phyloP scores from a whole-genome alignment of 768 basidiomycete genomes.

The Calvatia gigantea region DNA sequence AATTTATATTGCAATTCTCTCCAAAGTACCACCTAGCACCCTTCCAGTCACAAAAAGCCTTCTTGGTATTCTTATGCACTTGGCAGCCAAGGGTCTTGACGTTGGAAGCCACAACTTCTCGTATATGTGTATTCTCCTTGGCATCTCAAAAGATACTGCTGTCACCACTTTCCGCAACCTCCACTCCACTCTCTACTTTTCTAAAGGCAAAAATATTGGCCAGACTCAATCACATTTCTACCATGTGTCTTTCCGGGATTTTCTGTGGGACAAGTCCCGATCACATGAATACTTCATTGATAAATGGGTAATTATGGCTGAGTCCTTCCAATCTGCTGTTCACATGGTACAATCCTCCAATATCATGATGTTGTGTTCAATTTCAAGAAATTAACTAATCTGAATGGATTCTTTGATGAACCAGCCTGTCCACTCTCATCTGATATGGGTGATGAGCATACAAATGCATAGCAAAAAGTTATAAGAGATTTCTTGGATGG shows the following conservation, averaged over 20 bases:
- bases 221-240: not conserved
- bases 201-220: not conserved
- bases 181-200: not conserved
- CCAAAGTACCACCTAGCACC: not conserved
- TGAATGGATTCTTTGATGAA: no score
- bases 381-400: not conserved
- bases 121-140: not conserved
- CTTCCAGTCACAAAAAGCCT: not conserved
- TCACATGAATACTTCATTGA: not conserved
- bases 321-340: not conserved
- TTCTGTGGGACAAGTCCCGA: not conserved
- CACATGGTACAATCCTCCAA: not conserved
- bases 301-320: not conserved
- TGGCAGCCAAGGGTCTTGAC: not conserved
- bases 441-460: no score
- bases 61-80: not conserved
- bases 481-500: no score
- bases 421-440: no score
- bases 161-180: not conserved
- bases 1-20: constrained; percentile 5
- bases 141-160: not conserved
- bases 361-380: not conserved
- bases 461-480: no score
- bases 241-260: not conserved
- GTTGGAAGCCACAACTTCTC: not conserved